Evolutionary conservation across 2,329 filamentous ascomycete species (phyloP).

Genomic region (Dactylellina leptospora): DNA sequence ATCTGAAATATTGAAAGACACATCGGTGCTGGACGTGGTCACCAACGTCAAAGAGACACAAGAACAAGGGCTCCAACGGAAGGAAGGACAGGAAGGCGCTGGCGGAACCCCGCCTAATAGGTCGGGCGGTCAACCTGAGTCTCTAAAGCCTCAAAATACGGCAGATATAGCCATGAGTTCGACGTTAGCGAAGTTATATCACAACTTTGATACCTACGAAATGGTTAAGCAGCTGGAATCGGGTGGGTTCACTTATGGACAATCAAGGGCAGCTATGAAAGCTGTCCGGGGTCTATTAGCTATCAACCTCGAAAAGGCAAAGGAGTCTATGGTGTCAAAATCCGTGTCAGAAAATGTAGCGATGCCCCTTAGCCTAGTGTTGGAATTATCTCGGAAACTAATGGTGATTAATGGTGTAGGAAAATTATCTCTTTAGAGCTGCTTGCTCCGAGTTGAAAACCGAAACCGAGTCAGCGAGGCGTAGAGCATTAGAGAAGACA

Average conservation of each 20-base stretch:
- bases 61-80: not conserved
- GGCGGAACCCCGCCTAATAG: constrained; percentile 5
- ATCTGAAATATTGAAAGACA: constrained; percentile 21
- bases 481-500: constrained; percentile 79
- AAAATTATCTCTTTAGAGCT: constrained; percentile 91
- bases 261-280: constrained; percentile 91
- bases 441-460: constrained; percentile 91
- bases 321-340: constrained; percentile 82
- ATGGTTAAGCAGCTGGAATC: constrained; percentile 80
- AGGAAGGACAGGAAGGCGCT: constrained; percentile 3
- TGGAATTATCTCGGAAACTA: not conserved
- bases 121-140: constrained; percentile 5
- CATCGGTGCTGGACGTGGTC: constrained; percentile 38
- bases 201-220: constrained; percentile 95
- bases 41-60: constrained; percentile 21
- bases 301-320: constrained; percentile 81
- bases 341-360: constrained; percentile 84
- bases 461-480: constrained; percentile 81
- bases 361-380: not conserved
- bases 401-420: constrained; percentile 61
- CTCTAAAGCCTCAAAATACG: not conserved
- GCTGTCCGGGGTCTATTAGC: constrained; percentile 80
- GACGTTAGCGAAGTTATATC: constrained; percentile 64
- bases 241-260: constrained; percentile 75
- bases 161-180: constrained; percentile 17